phyloP scores from a whole-genome alignment of 1,284 basidiomycete species.

The Ceratobasidium sp. region DNA sequence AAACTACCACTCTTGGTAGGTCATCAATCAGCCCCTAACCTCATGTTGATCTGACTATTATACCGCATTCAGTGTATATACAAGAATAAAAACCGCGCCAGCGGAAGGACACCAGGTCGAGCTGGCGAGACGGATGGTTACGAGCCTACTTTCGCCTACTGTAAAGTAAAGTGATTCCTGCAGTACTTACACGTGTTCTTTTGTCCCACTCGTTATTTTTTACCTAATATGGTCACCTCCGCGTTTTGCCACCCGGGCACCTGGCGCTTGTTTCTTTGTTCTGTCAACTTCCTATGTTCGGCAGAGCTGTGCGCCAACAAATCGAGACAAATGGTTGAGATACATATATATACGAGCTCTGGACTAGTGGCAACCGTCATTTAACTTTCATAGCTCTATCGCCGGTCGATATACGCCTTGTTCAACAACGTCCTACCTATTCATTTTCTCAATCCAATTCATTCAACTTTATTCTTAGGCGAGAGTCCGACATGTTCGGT shows the following conservation, averaged over 20 bases:
- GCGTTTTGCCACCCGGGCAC: constrained; percentile 11
- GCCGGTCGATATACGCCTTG: not conserved
- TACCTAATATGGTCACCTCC: not conserved
- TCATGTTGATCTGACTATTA: no score
- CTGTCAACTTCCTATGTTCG: constrained; percentile 14
- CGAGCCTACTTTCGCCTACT: no score
- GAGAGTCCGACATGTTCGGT: not conserved
- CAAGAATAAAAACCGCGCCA: no score
- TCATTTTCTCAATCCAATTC: not conserved
- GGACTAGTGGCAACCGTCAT: not conserved
- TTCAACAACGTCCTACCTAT: constrained; percentile 4
- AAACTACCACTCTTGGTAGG: no score
- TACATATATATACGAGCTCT: not conserved
- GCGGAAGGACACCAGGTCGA: no score
- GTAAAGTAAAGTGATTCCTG: not conserved
- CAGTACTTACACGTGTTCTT: constrained; percentile 15
- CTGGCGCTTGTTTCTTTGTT: constrained; percentile 23
- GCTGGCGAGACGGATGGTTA: no score
- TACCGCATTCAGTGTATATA: no score
- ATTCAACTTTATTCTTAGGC: not conserved
- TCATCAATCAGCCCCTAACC: no score
- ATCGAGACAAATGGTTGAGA: not conserved
- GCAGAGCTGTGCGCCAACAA: not conserved
- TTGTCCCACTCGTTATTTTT: not conserved
- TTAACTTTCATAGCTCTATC: not conserved